Conservation (phyloP, 176 grass and related monocot species). For the Oryza punctata region DNA sequence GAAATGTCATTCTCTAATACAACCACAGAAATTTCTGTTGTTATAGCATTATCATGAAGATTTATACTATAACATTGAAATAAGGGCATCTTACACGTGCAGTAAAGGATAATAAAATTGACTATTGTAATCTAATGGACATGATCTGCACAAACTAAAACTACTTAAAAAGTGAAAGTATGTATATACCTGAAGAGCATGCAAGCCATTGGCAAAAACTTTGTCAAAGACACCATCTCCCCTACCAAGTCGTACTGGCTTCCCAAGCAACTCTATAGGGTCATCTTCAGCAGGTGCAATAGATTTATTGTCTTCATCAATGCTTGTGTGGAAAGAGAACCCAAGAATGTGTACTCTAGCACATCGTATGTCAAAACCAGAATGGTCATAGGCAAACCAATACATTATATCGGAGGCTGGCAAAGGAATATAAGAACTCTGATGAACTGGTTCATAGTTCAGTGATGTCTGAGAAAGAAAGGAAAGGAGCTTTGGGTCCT, state of each 20-base stretch:
- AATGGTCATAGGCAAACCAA: slow-evolving; percentile 65
- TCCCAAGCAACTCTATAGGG: slow-evolving; percentile 59
- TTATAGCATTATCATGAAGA: slow-evolving; percentile 7
- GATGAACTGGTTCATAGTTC: slow-evolving; percentile 32
- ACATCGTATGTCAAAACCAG: slow-evolving; percentile 81
- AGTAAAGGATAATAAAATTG: neutral
- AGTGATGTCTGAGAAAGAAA: slow-evolving; percentile 66
- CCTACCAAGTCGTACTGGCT: slow-evolving; percentile 56
- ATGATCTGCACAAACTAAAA: neutral
- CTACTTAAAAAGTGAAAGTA: slow-evolving; percentile 10
- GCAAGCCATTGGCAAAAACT: slow-evolving; percentile 77
- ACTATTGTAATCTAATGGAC: neutral
- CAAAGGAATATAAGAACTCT: slow-evolving; percentile 56
- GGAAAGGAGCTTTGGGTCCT: slow-evolving; percentile 86
- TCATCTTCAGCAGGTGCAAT: slow-evolving; percentile 42
- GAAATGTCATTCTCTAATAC: neutral
- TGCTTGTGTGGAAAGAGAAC: slow-evolving; percentile 47
- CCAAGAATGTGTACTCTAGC: slow-evolving; percentile 62
- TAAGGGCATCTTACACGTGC: slow-evolving; percentile 8
- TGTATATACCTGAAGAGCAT: slow-evolving; percentile 82
- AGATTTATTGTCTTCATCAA: slow-evolving; percentile 3
- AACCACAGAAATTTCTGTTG: neutral
- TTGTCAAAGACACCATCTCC: slow-evolving; percentile 58
- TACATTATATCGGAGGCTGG: slow-evolving; percentile 90
- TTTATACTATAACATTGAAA: neutral